Percentiles rank a stretch among this genome's conserved stretches.
These are phyloP conservation scores for Fonsecaea monophora DNA, from an alignment of 2,329 filamentous ascomycete genomes.

Conservation along the genomic window DNA sequence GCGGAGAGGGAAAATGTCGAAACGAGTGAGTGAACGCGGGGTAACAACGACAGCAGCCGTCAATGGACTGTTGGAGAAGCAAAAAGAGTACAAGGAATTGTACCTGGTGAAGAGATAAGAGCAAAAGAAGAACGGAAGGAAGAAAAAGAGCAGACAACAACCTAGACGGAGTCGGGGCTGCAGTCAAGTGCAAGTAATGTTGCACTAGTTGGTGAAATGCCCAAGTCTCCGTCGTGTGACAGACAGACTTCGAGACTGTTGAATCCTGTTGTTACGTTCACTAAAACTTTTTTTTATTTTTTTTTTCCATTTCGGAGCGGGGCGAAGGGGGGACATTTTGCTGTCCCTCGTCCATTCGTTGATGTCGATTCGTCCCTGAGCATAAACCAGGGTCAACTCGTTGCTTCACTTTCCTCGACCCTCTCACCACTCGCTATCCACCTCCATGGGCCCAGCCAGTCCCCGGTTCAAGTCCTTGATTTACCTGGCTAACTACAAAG, in stretches of 20 bases:
- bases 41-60: conserved; percentile 14
- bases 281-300: conserved; percentile 15
- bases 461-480: background rate
- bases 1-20: conserved; percentile 1
- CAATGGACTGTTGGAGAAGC: conserved; percentile 13
- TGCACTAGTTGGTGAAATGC: conserved; percentile 6
- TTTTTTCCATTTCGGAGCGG: background rate
- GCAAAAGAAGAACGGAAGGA: background rate
- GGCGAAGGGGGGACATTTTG: conserved; percentile 7
- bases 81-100: conserved; percentile 17
- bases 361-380: conserved; percentile 11
- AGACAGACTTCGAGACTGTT: background rate
- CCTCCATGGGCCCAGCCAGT: background rate
- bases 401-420: background rate
- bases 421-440: background rate
- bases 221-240: conserved; percentile 23
- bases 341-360: conserved; percentile 18
- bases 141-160: conserved; percentile 1
- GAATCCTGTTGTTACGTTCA: conserved; percentile 13
- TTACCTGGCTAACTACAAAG: background rate
- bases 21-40: conserved; percentile 29
- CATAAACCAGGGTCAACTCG: conserved; percentile 7
- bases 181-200: conserved; percentile 5
- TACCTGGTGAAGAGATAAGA: conserved; percentile 1
- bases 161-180: conserved; percentile 10